A percentile compares a stretch with the other conserved stretches of the same genome.
Conservation (phyloP, 352 stramenopile genomes). For the Phytophthora kernoviae region DNA sequence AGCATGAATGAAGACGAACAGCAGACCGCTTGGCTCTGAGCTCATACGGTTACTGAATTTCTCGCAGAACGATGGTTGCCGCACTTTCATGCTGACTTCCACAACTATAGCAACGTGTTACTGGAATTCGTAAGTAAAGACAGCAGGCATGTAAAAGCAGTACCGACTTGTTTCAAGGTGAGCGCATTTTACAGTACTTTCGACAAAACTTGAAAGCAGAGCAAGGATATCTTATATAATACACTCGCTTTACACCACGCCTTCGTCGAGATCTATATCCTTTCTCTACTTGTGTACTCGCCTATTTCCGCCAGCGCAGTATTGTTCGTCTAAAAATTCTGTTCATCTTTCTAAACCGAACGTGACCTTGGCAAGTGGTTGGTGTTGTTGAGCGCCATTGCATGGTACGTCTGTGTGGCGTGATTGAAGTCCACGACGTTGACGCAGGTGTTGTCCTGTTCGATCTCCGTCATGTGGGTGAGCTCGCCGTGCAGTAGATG, state of each 20-base stretch:
- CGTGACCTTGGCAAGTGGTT: constrained; percentile 52
- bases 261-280: constrained; percentile 6
- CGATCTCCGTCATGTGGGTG: constrained; percentile 63
- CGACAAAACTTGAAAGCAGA: too few species aligned
- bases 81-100: too few species aligned
- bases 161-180: too few species aligned
- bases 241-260: constrained; percentile 4
- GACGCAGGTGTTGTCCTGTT: constrained; percentile 87
- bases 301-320: constrained; percentile 1
- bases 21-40: too few species aligned
- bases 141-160: too few species aligned
- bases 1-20: too few species aligned
- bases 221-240: constrained; percentile 27
- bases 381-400: constrained; percentile 79
- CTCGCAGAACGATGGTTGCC: background rate
- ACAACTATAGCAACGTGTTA: too few species aligned
- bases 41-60: constrained; percentile 2
- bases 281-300: constrained; percentile 1
- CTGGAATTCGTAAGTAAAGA: too few species aligned
- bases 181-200: too few species aligned
- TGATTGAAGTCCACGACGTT: constrained; percentile 87
- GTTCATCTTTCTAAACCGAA: constrained; percentile 19
- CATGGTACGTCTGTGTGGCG: constrained; percentile 46
- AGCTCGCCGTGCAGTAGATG: constrained; percentile 68
- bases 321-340: constrained; percentile 8